Base-by-base conservation (phyloP, 352 stramenopile species). In the Phytophthora tentaculata region DNA sequence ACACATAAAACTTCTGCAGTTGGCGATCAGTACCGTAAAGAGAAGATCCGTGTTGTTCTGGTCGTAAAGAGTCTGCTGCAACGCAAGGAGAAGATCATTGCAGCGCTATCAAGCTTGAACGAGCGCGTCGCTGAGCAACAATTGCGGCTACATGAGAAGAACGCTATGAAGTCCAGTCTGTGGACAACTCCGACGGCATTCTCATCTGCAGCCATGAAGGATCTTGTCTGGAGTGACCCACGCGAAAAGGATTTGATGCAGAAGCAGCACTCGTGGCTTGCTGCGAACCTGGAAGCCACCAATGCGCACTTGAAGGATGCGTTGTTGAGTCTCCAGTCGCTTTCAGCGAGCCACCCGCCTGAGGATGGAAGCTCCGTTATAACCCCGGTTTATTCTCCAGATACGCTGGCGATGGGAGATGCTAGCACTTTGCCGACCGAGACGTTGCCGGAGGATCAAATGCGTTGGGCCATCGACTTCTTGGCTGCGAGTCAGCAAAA, bases 71-170 rank as follows among this genome's bases (percentile, higher is more conserved):
- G 76, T 51, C 41, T 95, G 35, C 67, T 95, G 16, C 73, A 90
- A n/a, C 82, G 85, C 19, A 95, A 95, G 56, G 85, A 94, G 57
- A 71, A 80, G 23, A 76, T 95, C 19, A 51, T 95, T 17, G 54
- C 56, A 16, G 72, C 76, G 1, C 57, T 94, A 28, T 54, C 71
- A 1, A 71, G 57, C 32, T 72, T 95, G 63, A 91, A 92, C 39
- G 57, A 76, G 26, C 70, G 68, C 13, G 73, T 76, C 13, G 50
- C 41, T 35, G 56, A 62, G 26, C 51, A 73, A 23, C 63, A 83
- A 61, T 32, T 57, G 16, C 45, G 47, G 19, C 17, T 65, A 1
- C 39, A 54, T n/a, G 49, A 72, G 23, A 41, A 69, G 17, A 69
- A 64, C 14, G 65, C 67, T 1, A 68, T 70, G 43, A 64, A 66